Evolutionary conservation across 2,329 filamentous ascomycete genomes (phyloP).

Genomic region (Truncatella angustata): DNA sequence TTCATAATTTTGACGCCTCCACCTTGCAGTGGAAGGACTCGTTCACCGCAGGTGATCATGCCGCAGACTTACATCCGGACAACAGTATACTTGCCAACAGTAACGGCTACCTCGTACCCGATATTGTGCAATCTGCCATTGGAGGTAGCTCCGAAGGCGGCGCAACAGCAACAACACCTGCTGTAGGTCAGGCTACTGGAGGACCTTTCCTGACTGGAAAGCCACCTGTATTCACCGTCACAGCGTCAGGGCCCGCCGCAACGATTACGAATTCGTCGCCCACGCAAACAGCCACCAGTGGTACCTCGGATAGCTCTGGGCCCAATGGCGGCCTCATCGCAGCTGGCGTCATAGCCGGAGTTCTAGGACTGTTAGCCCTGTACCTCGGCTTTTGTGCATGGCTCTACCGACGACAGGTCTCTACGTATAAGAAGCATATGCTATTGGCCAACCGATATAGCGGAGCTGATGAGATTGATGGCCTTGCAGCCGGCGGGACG

Average conservation of each 20-base stretch:
- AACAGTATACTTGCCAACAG: slow-evolving; percentile 54
- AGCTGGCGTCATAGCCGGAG: slow-evolving; percentile 59
- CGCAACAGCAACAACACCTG: slow-evolving; percentile 65
- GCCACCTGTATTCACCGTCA: slow-evolving; percentile 67
- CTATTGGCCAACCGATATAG: slow-evolving; percentile 60
- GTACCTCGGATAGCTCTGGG: background rate
- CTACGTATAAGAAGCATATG: slow-evolving; percentile 68
- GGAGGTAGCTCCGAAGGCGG: slow-evolving; percentile 60
- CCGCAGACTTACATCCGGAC: slow-evolving; percentile 46
- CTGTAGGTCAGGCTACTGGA: slow-evolving; percentile 58
- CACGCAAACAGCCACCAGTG: slow-evolving; percentile 30
- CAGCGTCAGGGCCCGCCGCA: slow-evolving; percentile 45
- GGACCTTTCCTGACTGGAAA: slow-evolving; percentile 71
- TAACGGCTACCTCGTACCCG: slow-evolving; percentile 65
- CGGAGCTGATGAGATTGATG: slow-evolving; percentile 37
- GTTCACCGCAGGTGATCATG: slow-evolving; percentile 57
- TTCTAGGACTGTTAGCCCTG: slow-evolving; percentile 57
- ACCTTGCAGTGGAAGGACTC: slow-evolving; percentile 60
- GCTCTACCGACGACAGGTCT: slow-evolving; percentile 70
- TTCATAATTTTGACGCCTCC: slow-evolving; percentile 73
- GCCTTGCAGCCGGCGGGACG: slow-evolving; percentile 5
- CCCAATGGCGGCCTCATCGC: slow-evolving; percentile 41
- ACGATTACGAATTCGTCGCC: slow-evolving; percentile 30
- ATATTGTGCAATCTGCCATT: slow-evolving; percentile 59
- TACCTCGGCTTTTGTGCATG: slow-evolving; percentile 72